phyloP scores from a whole-genome alignment of 768 basidiomycete species.

The Coprinopsis sp. region DNA sequence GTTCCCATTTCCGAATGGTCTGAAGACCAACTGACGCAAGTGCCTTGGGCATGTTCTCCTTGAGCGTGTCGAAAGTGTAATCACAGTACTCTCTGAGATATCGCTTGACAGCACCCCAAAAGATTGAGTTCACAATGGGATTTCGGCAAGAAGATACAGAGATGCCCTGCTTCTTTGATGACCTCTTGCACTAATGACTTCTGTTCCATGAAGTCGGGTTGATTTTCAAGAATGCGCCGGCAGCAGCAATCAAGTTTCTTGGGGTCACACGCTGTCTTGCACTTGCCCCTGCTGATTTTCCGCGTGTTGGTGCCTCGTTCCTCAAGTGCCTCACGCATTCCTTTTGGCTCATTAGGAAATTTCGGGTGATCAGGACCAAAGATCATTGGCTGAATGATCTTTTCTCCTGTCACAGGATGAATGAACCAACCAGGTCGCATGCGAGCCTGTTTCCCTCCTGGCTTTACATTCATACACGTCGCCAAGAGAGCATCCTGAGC shows the following conservation, averaged over 20 bases:
- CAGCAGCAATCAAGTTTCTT: slow-evolving; percentile 25
- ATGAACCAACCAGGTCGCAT: slow-evolving; percentile 30
- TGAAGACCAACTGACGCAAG: slow-evolving; percentile 17
- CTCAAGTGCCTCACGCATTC: slow-evolving; percentile 27
- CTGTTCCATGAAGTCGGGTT: slow-evolving; percentile 35
- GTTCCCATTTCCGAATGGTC: slow-evolving; percentile 31
- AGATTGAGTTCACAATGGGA: slow-evolving; percentile 12
- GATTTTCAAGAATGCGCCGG: slow-evolving; percentile 28
- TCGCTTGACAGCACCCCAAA: slow-evolving; percentile 10
- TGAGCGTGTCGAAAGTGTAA: slow-evolving; percentile 20
- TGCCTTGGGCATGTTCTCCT: slow-evolving; percentile 23
- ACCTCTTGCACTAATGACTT: slow-evolving; percentile 26
- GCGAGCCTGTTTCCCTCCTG: slow-evolving; percentile 34
- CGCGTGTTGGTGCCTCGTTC: slow-evolving; percentile 36
- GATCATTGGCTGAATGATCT: slow-evolving; percentile 28
- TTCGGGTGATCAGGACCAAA: slow-evolving; percentile 30
- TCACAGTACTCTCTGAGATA: slow-evolving; percentile 21
- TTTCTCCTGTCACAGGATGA: slow-evolving; percentile 14
- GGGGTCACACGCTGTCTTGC: slow-evolving; percentile 7
- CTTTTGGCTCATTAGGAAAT: slow-evolving; percentile 27
- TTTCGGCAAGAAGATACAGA: slow-evolving; percentile 11
- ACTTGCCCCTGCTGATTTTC: slow-evolving; percentile 8
- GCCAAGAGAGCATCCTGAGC: slow-evolving; percentile 29
- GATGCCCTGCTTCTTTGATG: slow-evolving; percentile 28
- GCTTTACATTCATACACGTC: slow-evolving; percentile 30